Base-by-base conservation (phyloP, 1,284 basidiomycete genomes). In the Mycosarcoma mackinlayi region DNA sequence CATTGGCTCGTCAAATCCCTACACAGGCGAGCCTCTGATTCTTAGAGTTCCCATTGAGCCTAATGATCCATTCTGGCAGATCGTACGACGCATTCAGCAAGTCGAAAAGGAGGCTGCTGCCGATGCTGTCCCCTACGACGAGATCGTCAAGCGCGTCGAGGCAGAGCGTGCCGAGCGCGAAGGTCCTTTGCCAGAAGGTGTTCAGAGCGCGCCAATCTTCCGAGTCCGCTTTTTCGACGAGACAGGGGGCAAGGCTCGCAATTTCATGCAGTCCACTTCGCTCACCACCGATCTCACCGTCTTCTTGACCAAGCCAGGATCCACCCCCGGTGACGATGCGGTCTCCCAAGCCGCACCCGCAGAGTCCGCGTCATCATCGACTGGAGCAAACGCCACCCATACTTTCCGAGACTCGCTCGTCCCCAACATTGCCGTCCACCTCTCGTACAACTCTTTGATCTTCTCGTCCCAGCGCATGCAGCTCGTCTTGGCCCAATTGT, bases 141-240 rank as follows among this genome's bases (percentile, higher is more conserved):
- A 86, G 4, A 87, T 98, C 53, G 86, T 91, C 87, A 76, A 87
- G 88, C 68, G 76, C n/a, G 45, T 81, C 34, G 75, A 77, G 41
- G 64, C 55, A 4, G 75, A 79, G 27, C 62, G 71, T 25, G 52
- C 41, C n/a, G 72, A 65, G 31, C 65, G 71, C 8, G 69, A 75
- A 49, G 66, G 68, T 21, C 54, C 67, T 4, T 42, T 73, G 21
- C 58, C 67, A 2, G 70, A 67, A 35, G 77, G 68, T 31, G 63
- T 65, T 6, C 65, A 63, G 39, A 69, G 60, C 33, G 63, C 75
- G 2, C 84, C 84, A n/a, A 75, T 98, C 33, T 98, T 97, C 86
- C 88, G 94, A 37, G 94, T 98, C 42, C 89, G 94, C 24, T 98
- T 98, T 87, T 94, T 98, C 82, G 95, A 98, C 82, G 92, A 92